phyloP scores from a whole-genome alignment of 2,329 filamentous ascomycete species.

The Escovopsis sp. region DNA sequence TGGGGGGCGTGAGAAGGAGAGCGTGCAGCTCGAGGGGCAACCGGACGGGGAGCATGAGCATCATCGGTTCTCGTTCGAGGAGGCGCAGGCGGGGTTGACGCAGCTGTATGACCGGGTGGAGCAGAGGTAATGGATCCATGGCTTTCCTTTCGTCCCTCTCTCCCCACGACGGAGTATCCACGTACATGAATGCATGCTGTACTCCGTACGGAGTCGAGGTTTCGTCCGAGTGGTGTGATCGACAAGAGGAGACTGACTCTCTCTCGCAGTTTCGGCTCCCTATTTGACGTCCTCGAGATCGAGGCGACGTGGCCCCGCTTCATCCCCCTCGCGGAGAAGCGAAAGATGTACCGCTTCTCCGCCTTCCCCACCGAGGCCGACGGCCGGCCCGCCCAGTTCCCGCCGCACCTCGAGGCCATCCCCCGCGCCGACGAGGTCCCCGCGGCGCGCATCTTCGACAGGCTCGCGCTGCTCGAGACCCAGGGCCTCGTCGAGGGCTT shows the following conservation, averaged over 20 bases:
- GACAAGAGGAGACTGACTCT: too few relatives aligned
- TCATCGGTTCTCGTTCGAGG: slow-evolving; percentile 16
- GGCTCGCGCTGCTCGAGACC: slow-evolving; percentile 15
- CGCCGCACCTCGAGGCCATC: slow-evolving; percentile 17
- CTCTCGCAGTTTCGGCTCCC: slow-evolving; percentile 15
- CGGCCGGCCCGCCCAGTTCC: slow-evolving; percentile 13
- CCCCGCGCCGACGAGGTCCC: slow-evolving; percentile 12
- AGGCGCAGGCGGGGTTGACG: slow-evolving; percentile 19
- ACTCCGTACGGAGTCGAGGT: too few relatives aligned
- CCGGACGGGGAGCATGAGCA: slow-evolving; percentile 10
- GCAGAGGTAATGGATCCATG: slow-evolving; percentile 19
- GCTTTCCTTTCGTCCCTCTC: too few relatives aligned
- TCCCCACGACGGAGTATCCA: too few relatives aligned
- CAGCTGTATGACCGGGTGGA: slow-evolving; percentile 20
- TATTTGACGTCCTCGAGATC: slow-evolving; percentile 18
- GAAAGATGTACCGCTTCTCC: slow-evolving; percentile 15
- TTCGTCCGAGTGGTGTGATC: too few relatives aligned
- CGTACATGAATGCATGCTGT: not conserved
- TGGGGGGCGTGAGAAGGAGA: slow-evolving; percentile 14
- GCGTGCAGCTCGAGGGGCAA: slow-evolving; percentile 8
- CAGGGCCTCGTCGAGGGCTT: slow-evolving; percentile 17
- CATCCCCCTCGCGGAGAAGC: slow-evolving; percentile 15
- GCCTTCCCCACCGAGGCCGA: slow-evolving; percentile 11
- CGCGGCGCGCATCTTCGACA: slow-evolving; percentile 17
- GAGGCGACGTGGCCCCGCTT: slow-evolving; percentile 19